These are phyloP conservation scores for Epichloe bromicola DNA, from an alignment of 2,329 filamentous ascomycete species.

Conservation along the genomic window DNA sequence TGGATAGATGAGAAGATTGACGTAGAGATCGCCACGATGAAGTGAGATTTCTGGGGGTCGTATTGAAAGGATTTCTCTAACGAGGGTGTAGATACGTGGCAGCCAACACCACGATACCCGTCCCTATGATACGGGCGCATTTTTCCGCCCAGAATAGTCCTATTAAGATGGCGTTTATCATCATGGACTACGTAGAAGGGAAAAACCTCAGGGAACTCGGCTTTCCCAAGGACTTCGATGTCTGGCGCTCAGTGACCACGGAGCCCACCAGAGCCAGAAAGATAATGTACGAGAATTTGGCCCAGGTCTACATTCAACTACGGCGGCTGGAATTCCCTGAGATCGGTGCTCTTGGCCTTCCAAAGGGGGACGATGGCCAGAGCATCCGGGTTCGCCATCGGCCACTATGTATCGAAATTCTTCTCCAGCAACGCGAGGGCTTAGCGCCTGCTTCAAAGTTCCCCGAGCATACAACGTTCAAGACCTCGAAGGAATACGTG, in stretches of 20 bases:
- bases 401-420: neutral
- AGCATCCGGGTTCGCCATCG: neutral
- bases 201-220: conserved; percentile 7
- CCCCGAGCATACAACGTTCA: neutral
- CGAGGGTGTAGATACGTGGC: too few species aligned
- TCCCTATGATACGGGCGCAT: conserved; percentile 7
- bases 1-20: too few species aligned
- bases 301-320: neutral
- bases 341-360: conserved; percentile 1
- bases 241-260: neutral
- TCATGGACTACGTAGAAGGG: conserved; percentile 11
- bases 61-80: too few species aligned
- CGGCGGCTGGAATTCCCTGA: neutral
- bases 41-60: too few species aligned
- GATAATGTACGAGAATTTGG: neutral
- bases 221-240: neutral
- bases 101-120: too few species aligned
- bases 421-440: neutral
- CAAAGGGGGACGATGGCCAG: neutral
- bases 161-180: conserved; percentile 8
- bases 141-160: conserved; percentile 1
- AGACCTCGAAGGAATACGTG: neutral
- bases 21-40: too few species aligned
- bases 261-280: neutral
- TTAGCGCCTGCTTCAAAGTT: neutral